A percentile compares a stretch with the other conserved stretches of the same genome.
These are phyloP conservation scores for Solanum rostratum DNA, from an alignment of 257 asterid species.

Conservation along the genomic window DNA sequence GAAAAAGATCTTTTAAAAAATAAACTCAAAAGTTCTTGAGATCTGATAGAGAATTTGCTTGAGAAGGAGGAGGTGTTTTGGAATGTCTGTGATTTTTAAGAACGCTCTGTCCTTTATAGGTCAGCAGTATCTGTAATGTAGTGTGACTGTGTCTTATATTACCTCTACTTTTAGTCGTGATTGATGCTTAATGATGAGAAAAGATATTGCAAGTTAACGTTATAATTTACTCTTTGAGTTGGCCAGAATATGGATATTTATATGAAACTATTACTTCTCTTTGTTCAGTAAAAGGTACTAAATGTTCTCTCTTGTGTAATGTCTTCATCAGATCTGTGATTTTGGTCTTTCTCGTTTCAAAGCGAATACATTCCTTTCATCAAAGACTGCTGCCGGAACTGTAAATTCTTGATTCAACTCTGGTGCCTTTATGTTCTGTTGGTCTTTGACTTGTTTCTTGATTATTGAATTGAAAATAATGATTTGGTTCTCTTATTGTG, in stretches of 20 bases:
- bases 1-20: not conserved
- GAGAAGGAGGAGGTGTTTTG: not conserved
- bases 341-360: constrained; percentile 95
- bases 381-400: constrained; percentile 98
- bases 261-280: not conserved
- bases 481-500: constrained; percentile 9
- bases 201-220: not conserved
- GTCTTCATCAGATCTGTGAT: constrained; percentile 72
- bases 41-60: not conserved
- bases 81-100: not conserved
- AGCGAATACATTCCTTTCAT: constrained; percentile 88
- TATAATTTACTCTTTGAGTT: not conserved
- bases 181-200: not conserved
- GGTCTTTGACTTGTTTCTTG: not conserved
- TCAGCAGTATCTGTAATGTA: not conserved
- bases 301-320: constrained; percentile 9
- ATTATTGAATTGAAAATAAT: not conserved
- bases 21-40: not conserved
- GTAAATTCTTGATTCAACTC: constrained; percentile 39
- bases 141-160: not conserved
- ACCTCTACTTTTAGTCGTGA: not conserved
- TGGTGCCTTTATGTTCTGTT: constrained; percentile 2
- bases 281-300: not conserved
- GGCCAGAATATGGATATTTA: not conserved
- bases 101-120: not conserved